Evolutionary conservation across 768 basidiomycete species (phyloP).

Genomic region (Pleurotus cornucopiae): DNA sequence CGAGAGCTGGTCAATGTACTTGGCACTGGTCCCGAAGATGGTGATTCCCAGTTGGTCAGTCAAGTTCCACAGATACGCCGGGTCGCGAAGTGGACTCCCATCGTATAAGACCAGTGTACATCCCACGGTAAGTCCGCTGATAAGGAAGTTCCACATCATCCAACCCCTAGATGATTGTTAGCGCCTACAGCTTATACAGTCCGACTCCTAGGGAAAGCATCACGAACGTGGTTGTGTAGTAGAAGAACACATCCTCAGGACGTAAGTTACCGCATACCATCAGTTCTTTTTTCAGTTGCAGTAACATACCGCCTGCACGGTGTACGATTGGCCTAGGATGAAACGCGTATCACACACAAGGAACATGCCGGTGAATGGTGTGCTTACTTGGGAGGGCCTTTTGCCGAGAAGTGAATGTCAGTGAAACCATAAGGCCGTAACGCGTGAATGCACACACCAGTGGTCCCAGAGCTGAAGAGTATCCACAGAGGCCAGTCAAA

Average conservation of each 20-base stretch:
- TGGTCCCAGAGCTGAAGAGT: slow-evolving; percentile 81
- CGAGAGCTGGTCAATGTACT: slow-evolving; percentile 76
- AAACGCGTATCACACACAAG: slow-evolving; percentile 1
- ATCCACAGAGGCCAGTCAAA: slow-evolving; percentile 87
- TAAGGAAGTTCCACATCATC: slow-evolving; percentile 93
- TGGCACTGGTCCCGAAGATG: slow-evolving; percentile 80
- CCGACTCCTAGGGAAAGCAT: neutral
- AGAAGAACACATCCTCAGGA: slow-evolving; percentile 72
- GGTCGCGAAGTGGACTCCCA: slow-evolving; percentile 72
- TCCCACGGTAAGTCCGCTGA: slow-evolving; percentile 59
- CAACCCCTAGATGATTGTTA: slow-evolving; percentile 49
- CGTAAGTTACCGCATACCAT: slow-evolving; percentile 62
- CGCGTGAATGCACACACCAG: slow-evolving; percentile 37
- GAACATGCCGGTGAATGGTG: slow-evolving; percentile 9
- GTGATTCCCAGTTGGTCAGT: slow-evolving; percentile 68
- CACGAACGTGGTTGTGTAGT: slow-evolving; percentile 76
- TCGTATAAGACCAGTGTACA: slow-evolving; percentile 77
- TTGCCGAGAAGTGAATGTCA: neutral
- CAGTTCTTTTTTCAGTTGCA: slow-evolving; percentile 71
- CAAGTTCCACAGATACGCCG: slow-evolving; percentile 62
- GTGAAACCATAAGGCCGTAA: neutral
- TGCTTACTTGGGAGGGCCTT: slow-evolving; percentile 52
- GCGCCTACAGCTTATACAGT: neutral
- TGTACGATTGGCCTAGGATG: slow-evolving; percentile 68
- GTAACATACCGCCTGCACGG: slow-evolving; percentile 72